Base-by-base conservation (phyloP, 495 filamentous ascomycete genomes). In the Talaromyces adpressus region DNA sequence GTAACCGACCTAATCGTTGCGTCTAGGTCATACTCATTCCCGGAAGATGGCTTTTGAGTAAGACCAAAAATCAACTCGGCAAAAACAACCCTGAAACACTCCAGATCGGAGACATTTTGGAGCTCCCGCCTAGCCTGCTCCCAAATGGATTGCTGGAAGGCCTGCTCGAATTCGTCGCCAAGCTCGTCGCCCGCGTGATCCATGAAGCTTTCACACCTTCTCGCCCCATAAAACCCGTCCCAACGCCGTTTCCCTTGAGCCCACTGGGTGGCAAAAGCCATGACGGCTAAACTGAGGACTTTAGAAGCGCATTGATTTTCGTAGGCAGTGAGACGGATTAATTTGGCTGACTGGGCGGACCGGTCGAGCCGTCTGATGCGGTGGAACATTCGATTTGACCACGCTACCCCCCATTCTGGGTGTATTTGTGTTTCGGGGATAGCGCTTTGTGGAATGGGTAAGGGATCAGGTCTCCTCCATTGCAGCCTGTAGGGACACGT, bases 231-330 rank as follows among this genome's bases (percentile, higher is more conserved):
- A 58, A 56, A 63, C 47, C 23, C 65, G 62, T 64, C 57, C 59
- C 65, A 63, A 59, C 60, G 61, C 45, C 62, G 62, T 52, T 64
- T 14, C 62, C 56, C 65, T 27, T 70, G 73, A 1, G 73, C 65
- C 77, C 77, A 79, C 63, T 79, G 77, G 7, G 76, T 68, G 6
- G 75, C 73, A 68, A 78, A 79, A 0, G 77, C 68, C 64, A 79
- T 71, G 45, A 79, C 68, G 7, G 72, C 69, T 25, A 71, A 56
- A 57, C 77, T 64, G 27, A 79, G 60, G 14, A 71, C 73, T 49
- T 65, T 73, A 1, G 74, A 70, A 18, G 72, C 71, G 7, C 65
- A 63, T 61, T 69, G 66, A 23, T 78, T 66, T 62, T 78, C 74
- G 27, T 23, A 27, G 25, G 25, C 57, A 1, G 77, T 73, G n/a